Base-by-base conservation (phyloP, 2,329 filamentous ascomycete species). In the Rhexocercosporidium sp. region DNA sequence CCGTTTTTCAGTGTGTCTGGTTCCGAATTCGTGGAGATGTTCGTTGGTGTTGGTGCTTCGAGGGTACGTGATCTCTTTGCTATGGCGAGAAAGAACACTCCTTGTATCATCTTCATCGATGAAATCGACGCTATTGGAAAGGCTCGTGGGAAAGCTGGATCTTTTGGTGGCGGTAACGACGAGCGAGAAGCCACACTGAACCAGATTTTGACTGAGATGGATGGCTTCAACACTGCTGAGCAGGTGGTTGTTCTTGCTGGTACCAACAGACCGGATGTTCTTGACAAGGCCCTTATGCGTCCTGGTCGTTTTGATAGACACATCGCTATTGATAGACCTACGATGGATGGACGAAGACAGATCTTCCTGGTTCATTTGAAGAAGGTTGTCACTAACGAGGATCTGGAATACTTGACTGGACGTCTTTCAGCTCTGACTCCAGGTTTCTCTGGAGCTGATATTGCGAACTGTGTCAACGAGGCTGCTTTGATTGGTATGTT, bases 21-120 rank as follows among this genome's bases (percentile, higher is more conserved):
- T 78, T 99, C 96, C 59, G 96, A 99, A 79, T 99, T 99, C 77
- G 95, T 99, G 37, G 96, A 99, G 82, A 99, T 99, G 95, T 99
- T 99, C 78, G 96, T 99, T 61, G 96, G 96, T 88, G 96, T 99
- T 68, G 96, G 96, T 80, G 93, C 96, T 22, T 98, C 95, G 34
- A 89, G 96, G 80, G 96, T 99, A 60, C 90, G 96, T 75, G 96
- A 99, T 79, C 83, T 99, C 62, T 99, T 99, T 76, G 90, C 93
- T 66, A 97, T 93, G 74, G 96, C 96, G 20, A 89, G 96, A 66
- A 98, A 98, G 84, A 97, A 93, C 80, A 92, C 96, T 0, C 96
- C 96, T 3, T 99, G 96, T 82, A 99, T 99, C 80, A 96, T 99
- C 80, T 99, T 99, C 84, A 98, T 99, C 73, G 96, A 99, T 78